phyloP scores from a whole-genome alignment of 1,284 basidiomycete genomes.

The Trichosporon sp. region DNA sequence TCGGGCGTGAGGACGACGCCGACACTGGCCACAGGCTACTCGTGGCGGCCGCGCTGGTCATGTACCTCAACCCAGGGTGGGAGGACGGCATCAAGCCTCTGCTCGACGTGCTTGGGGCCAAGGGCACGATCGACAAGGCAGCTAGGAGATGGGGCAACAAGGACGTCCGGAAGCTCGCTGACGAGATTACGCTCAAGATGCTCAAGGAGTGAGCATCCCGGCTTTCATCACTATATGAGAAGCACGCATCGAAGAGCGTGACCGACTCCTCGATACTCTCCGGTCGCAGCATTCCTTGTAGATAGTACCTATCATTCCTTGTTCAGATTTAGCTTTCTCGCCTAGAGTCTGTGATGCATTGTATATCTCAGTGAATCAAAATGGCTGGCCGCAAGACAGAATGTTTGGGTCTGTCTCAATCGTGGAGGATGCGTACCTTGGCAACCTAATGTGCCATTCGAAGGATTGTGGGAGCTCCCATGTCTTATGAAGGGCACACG shows the following conservation, averaged over 20 bases:
- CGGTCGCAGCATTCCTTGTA: too few relatives aligned
- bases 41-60: slow-evolving; percentile 65
- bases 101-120: slow-evolving; percentile 65
- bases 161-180: slow-evolving; percentile 55
- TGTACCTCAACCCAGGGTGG: slow-evolving; percentile 57
- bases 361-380: background rate
- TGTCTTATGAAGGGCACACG: background rate
- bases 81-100: slow-evolving; percentile 59
- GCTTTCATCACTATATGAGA: background rate
- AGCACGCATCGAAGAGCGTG: too few relatives aligned
- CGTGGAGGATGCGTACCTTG: background rate
- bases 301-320: background rate
- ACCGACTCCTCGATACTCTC: too few relatives aligned
- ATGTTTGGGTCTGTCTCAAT: background rate
- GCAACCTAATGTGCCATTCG: background rate
- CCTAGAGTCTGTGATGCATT: background rate
- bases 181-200: slow-evolving; percentile 56
- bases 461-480: background rate
- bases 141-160: slow-evolving; percentile 57
- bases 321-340: background rate
- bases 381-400: background rate
- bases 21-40: slow-evolving; percentile 75
- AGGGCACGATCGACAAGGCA: slow-evolving; percentile 52
- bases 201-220: background rate
- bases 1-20: slow-evolving; percentile 64